Conservation (phyloP, 176 grass and related monocot species). For the Phoenix dactylifera region DNA sequence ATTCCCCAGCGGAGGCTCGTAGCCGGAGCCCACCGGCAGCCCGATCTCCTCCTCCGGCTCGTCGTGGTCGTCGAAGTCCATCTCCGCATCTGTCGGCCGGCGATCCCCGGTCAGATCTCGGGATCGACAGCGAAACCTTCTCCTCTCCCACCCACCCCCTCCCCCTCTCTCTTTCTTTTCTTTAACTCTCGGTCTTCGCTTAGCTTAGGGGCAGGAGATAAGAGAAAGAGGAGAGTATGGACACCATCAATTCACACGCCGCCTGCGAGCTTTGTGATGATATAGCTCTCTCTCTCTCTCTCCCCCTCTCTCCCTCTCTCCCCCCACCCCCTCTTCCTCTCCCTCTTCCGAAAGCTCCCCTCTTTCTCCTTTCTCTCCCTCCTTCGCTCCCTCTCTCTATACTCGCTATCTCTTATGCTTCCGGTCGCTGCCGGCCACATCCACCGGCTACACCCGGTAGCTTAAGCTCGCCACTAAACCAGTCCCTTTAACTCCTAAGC, state of each 20-base stretch:
- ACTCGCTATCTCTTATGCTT: neutral
- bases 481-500: neutral
- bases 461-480: neutral
- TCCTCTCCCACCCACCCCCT: neutral
- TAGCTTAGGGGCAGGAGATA: no score
- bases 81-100: slow-evolving; percentile 9
- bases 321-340: neutral
- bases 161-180: neutral
- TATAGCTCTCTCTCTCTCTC: no score
- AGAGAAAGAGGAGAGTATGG: no score
- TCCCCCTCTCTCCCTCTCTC: no score
- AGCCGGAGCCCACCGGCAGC: slow-evolving; percentile 50
- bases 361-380: neutral
- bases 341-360: neutral
- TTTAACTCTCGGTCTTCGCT: neutral
- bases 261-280: no score
- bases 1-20: slow-evolving; percentile 19
- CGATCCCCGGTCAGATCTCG: neutral
- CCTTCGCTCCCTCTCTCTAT: neutral
- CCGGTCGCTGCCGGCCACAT: neutral
- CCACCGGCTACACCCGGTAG: slow-evolving; percentile 3
- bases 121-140: neutral
- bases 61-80: slow-evolving; percentile 65
- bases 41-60: slow-evolving; percentile 35
- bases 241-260: no score